Evolutionary conservation across 176 grass and related monocot species (phyloP), one percentile per base, ranked within the genome.

Genomic region (Microstegium vimineum): DNA sequence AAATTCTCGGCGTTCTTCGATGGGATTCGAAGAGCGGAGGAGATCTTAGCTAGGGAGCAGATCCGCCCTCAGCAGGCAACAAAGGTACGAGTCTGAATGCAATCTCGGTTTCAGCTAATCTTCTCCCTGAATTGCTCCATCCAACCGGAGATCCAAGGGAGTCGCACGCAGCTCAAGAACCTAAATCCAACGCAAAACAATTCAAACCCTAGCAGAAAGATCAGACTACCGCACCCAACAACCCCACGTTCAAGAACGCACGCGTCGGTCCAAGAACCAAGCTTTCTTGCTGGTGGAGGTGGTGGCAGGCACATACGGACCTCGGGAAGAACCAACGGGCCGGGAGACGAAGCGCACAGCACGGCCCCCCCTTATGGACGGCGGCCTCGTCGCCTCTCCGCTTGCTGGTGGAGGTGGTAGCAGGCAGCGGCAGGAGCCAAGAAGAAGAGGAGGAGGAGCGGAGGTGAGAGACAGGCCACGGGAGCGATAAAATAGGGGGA

Each of bases 401-500:
- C 51, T 56, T 22, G 52, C 51, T 8, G 51, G 0, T 22, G 7
- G 51, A 2, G 51, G 0, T 22, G 7, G 51, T 22, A 7, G 20
- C 18, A 43, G 12, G 42, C 43, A 15, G 43, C 1, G 52, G 12
- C 7, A n/a, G 8, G 22, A 56, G 52, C 18, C 18, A 22, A 4
- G 13, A 46, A 1, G 13, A 46, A 17, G 18, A 38, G 8, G 16
- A 14, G 28, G 65, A 6, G 68, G 69, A 78, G 83, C 61, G 67
- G 73, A 70, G 63, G 79, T 47, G 86, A 28, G 75, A 49, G 69
- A 42, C 18, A 43, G 42, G 78, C 35, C 75, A 83, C 10, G n/a
- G 60, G 49, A 34, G 81, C 71, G 69, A 84, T 51, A 88, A 81
- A 90, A 79, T 88, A 90, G 81, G 87, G 45, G 35, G 40, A 13